Evolutionary conservation across 2,329 filamentous ascomycete genomes (phyloP).

Genomic region (Fusarium aywerte): DNA sequence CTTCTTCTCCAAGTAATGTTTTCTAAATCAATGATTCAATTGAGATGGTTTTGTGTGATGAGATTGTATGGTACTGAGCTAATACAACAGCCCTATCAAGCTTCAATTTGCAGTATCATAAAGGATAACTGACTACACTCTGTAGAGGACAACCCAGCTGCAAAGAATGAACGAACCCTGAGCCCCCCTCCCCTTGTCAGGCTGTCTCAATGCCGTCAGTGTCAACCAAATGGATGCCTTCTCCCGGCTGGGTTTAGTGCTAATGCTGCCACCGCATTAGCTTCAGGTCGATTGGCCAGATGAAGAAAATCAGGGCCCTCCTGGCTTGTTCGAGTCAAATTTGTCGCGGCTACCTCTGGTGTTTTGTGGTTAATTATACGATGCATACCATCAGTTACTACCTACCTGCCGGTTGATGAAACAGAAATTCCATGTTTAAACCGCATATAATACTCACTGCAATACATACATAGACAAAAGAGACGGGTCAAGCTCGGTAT

Average conservation of each 20-base stretch:
- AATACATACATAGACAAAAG: too few relatives aligned
- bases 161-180: background rate
- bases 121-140: slow-evolving; percentile 1
- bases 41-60: too few relatives aligned
- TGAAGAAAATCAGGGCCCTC: slow-evolving; percentile 23
- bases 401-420: background rate
- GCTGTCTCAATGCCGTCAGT: slow-evolving; percentile 36
- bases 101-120: background rate
- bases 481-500: slow-evolving; percentile 1
- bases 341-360: background rate
- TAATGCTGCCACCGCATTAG: slow-evolving; percentile 36
- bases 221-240: slow-evolving; percentile 20
- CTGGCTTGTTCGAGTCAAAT: background rate
- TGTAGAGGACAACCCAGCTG: too few relatives aligned
- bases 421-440: background rate
- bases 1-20: background rate
- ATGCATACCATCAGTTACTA: background rate
- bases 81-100: background rate
- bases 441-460: too few relatives aligned
- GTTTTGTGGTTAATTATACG: background rate
- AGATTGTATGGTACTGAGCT: too few relatives aligned
- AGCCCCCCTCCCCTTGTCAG: slow-evolving; percentile 1
- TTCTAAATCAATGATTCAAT: background rate
- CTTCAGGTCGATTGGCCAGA: slow-evolving; percentile 37
- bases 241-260: slow-evolving; percentile 32